phyloP scores from a whole-genome alignment of 177 flowering plant genomes.

The Tripterygium wilfordii region DNA sequence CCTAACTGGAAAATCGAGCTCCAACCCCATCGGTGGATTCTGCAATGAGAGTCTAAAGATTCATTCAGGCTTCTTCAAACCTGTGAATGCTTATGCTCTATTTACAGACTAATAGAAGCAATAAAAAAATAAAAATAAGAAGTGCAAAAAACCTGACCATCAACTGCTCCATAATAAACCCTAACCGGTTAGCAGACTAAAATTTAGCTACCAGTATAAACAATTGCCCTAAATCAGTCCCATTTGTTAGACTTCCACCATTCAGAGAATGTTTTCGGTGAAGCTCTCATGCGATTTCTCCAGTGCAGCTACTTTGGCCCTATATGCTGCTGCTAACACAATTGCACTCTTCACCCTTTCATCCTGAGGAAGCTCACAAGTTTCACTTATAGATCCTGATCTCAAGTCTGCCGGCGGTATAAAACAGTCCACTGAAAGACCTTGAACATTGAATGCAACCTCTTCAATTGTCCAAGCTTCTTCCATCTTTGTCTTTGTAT shows the following conservation, averaged over 20 bases:
- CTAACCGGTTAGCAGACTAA: slow-evolving; percentile 23
- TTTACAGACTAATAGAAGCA: slow-evolving; percentile 40
- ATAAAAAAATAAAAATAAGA: slow-evolving; percentile 11
- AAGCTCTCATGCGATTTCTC: slow-evolving; percentile 26
- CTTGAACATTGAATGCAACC: slow-evolving; percentile 55
- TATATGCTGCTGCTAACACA: slow-evolving; percentile 31
- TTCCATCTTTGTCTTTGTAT: slow-evolving; percentile 57
- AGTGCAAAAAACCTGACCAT: too few species aligned
- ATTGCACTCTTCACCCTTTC: slow-evolving; percentile 28
- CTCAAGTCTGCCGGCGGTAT: slow-evolving; percentile 54
- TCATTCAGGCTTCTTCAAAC: slow-evolving; percentile 22
- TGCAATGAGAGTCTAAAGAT: slow-evolving; percentile 35
- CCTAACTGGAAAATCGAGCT: slow-evolving; percentile 29
- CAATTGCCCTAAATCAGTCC: slow-evolving; percentile 25
- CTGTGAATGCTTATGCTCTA: slow-evolving; percentile 43
- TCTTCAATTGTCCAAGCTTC: slow-evolving; percentile 64
- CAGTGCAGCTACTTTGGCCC: slow-evolving; percentile 50
- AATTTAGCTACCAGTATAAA: slow-evolving; percentile 34
- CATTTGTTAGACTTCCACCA: slow-evolving; percentile 30
- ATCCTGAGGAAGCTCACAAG: slow-evolving; percentile 36
- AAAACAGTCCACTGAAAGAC: slow-evolving; percentile 51
- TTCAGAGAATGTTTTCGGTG: slow-evolving; percentile 33
- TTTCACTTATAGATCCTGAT: slow-evolving; percentile 31
- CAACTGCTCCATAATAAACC: slow-evolving; percentile 16
- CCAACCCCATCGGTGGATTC: slow-evolving; percentile 50